Evolutionary conservation across 2,329 filamentous ascomycete genomes (phyloP).

Genomic region (Trichophyton rubrum): DNA sequence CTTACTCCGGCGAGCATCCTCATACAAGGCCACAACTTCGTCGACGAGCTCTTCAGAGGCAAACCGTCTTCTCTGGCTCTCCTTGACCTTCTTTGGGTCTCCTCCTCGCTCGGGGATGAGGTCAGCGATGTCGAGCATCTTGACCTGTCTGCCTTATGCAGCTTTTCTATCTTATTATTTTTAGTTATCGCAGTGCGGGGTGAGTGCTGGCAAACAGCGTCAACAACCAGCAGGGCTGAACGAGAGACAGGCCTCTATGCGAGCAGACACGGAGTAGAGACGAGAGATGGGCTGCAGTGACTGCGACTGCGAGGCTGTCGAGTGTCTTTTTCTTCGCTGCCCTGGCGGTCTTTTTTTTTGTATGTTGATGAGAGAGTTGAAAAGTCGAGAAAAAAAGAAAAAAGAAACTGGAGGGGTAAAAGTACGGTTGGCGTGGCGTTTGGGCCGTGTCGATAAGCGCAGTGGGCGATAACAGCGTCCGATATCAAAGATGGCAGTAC

Average conservation of each 20-base stretch:
- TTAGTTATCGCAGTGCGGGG: not conserved
- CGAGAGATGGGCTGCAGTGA: not conserved
- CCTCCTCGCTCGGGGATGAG: constrained; percentile 81
- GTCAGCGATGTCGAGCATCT: constrained; percentile 67
- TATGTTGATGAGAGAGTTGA: not conserved
- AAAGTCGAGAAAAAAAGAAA: not conserved
- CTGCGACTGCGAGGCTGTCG: not conserved
- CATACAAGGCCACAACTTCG: constrained; percentile 75
- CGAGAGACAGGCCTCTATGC: not conserved
- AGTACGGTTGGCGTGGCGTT: not conserved
- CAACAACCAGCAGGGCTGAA: not conserved
- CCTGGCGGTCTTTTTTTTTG: not conserved
- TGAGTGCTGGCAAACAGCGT: not conserved
- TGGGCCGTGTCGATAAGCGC: not conserved
- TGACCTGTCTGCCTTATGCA: not conserved
- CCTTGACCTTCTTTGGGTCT: constrained; percentile 79
- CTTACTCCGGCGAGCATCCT: constrained; percentile 67
- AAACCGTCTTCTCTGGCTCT: constrained; percentile 73
- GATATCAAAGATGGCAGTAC: not conserved
- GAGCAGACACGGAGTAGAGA: too few relatives aligned
- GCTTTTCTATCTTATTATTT: not conserved
- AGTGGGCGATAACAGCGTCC: not conserved
- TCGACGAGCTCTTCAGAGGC: constrained; percentile 76
- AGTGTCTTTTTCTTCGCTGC: not conserved
- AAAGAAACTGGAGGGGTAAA: constrained; percentile 2